Evolutionary conservation across 495 filamentous ascomycete genomes (phyloP), one percentile per base, ranked within the genome.

Genomic region (Penicillium longicatenatum): DNA sequence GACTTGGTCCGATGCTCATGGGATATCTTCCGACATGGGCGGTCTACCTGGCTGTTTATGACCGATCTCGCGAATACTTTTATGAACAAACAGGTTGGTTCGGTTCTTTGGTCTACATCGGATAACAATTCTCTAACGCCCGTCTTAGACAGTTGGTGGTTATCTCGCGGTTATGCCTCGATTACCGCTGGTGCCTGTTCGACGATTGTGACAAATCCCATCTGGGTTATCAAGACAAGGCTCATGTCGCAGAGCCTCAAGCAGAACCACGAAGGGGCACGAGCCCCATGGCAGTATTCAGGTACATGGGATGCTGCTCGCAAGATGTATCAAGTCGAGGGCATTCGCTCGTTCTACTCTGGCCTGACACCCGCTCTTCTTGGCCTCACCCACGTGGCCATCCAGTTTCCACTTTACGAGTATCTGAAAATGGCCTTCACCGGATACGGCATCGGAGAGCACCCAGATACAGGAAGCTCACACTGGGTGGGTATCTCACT

Each of bases 201-300:
- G 53, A 98, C 95, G 4, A 83, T 98, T 59, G 89, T 83, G 54
- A 99, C 94, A n/a, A 99, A 99, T 72, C 94, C 94, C 0, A 99
- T 99, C 56, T 99, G 94, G 94, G 95, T 99, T 26, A 96, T 99
- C 75, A 99, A 99, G 70, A 99, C 94, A 31, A 83, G 94, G 58
- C 82, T 99, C 39, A 97, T 97, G 93, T 94, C 95, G 4, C 93
- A 98, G 65, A 84, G 79, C 54, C 66, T 75, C 31, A 75, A 67
- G 45, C 70, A 79, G 12, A 74, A 77, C 39, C 72, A 62, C 21
- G 81, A 85, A 60, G 81, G 84, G 68, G 67, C 79, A 59, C 72
- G 84, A 70, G 79, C 86, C 10, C 92, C 92, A 26, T 98, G 92
- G 90, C 88, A 96, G 67, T 99, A 99, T 68, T 83, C 72, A 31